Evolutionary conservation across 2,329 filamentous ascomycete genomes (phyloP).

Genomic region (Phaeosphaeria sp.): DNA sequence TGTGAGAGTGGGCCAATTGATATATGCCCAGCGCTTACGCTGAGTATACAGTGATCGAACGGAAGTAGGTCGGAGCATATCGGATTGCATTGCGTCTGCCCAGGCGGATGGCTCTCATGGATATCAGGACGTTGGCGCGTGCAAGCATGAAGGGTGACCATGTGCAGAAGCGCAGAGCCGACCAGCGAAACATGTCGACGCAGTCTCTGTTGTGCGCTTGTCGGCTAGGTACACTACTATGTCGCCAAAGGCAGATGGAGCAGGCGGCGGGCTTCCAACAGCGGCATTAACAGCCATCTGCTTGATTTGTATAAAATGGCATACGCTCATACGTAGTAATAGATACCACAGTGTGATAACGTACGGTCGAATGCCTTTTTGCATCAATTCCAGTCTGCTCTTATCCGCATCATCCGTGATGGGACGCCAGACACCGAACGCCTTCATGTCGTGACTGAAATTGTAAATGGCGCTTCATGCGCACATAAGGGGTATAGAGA

Average conservation of each 20-base stretch:
- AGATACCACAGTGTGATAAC: background rate
- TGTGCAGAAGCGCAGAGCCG: too few relatives aligned
- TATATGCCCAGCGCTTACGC: too few relatives aligned
- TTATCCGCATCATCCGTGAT: background rate
- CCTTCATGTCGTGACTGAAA: background rate
- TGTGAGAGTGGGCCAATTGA: too few relatives aligned
- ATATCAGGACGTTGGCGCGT: too few relatives aligned
- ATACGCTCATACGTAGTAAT: background rate
- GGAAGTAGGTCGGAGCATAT: too few relatives aligned
- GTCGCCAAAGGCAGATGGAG: background rate
- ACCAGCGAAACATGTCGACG: too few relatives aligned
- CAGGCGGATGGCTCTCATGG: too few relatives aligned
- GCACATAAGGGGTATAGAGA: background rate
- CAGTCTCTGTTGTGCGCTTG: too few relatives aligned
- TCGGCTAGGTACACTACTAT: background rate
- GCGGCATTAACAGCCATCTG: background rate
- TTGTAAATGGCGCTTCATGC: background rate
- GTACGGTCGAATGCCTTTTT: background rate
- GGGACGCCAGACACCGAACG: constrained; percentile 1
- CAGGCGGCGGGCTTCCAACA: background rate
- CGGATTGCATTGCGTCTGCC: too few relatives aligned
- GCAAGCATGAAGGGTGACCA: too few relatives aligned
- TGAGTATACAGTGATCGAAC: too few relatives aligned
- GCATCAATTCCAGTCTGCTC: background rate
- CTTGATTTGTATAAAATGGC: background rate